Evolutionary conservation across 2,329 filamentous ascomycete species (phyloP).

Genomic region (Hypoxylon sp.): DNA sequence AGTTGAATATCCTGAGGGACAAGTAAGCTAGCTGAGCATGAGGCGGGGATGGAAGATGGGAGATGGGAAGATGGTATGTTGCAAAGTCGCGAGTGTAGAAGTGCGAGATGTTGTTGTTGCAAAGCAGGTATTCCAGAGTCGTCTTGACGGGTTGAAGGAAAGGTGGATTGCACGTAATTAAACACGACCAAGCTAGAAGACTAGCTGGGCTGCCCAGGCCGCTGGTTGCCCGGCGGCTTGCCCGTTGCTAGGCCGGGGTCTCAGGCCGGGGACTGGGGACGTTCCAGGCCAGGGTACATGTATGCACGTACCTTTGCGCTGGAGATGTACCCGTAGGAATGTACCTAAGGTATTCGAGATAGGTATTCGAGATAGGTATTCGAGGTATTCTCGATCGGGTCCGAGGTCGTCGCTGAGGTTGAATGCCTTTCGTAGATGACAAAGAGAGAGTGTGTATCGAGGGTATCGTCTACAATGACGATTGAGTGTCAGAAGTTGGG

Average conservation of each 20-base stretch:
- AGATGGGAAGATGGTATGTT: neutral
- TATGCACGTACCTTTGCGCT: conserved; percentile 1
- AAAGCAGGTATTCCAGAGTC: too few relatives aligned
- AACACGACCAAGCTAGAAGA: conserved; percentile 6
- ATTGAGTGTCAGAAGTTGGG: too few relatives aligned
- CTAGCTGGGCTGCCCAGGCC: too few relatives aligned
- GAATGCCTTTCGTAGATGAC: neutral
- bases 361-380: too few relatives aligned
- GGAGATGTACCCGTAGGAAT: too few relatives aligned
- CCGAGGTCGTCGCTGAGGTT: too few relatives aligned
- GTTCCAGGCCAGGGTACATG: too few relatives aligned
- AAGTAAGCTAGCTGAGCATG: conserved; percentile 5
- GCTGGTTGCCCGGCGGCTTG: conserved; percentile 1
- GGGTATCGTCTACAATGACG: neutral
- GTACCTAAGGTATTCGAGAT: too few relatives aligned
- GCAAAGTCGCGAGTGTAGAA: neutral
- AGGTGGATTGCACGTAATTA: conserved; percentile 1
- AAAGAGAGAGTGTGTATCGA: neutral
- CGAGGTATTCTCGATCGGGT: too few relatives aligned
- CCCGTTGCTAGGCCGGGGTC: neutral
- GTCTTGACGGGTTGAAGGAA: neutral
- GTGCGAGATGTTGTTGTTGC: neutral
- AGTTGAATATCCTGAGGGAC: conserved; percentile 10
- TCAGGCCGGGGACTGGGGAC: neutral
- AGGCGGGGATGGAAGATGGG: neutral